A percentile compares a stretch with the other conserved stretches of the same genome.
These are phyloP conservation scores for Daldinia concentrica DNA, from an alignment of 495 filamentous ascomycete species.

Conservation along the genomic window DNA sequence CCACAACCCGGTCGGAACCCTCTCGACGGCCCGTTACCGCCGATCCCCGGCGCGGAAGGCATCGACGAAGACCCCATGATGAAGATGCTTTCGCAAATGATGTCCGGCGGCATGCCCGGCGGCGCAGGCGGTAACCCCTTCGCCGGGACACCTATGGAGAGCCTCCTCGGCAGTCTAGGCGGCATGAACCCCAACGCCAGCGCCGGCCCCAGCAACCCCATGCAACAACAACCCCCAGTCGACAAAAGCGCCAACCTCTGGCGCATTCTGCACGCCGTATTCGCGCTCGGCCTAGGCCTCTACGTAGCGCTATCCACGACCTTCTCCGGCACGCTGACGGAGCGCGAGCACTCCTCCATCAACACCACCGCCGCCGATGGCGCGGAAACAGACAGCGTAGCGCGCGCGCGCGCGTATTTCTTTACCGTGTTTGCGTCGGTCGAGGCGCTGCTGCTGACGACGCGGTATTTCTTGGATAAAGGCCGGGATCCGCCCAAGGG, in stretches of 20 bases:
- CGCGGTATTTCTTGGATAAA: conserved; percentile 71
- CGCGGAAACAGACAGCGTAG: conserved; percentile 40
- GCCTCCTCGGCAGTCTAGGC: conserved; percentile 38
- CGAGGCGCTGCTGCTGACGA: conserved; percentile 75
- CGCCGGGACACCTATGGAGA: conserved; percentile 41
- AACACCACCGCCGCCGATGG: conserved; percentile 6
- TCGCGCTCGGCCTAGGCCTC: conserved; percentile 73
- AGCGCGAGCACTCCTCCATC: conserved; percentile 47
- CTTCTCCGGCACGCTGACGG: conserved; percentile 66
- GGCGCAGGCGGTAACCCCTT: conserved; percentile 47
- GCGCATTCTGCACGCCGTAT: conserved; percentile 78
- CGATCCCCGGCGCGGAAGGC: conserved; percentile 40
- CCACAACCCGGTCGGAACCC: conserved; percentile 33
- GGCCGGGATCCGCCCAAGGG: conserved; percentile 55
- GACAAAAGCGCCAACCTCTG: conserved; percentile 67
- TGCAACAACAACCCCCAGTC: conserved; percentile 46
- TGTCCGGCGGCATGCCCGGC: conserved; percentile 54
- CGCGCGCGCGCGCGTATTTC: conserved; percentile 58
- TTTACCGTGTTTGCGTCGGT: conserved; percentile 79
- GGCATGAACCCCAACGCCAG: conserved; percentile 2
- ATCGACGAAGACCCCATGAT: conserved; percentile 49
- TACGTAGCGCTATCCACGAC: conserved; percentile 73
- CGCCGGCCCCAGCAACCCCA: conserved; percentile 45
- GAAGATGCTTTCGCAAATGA: conserved; percentile 55
- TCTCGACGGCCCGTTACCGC: conserved; percentile 49